Base-by-base conservation (phyloP, 306 rosid genomes). In the Glycyrrhiza uralensis region DNA sequence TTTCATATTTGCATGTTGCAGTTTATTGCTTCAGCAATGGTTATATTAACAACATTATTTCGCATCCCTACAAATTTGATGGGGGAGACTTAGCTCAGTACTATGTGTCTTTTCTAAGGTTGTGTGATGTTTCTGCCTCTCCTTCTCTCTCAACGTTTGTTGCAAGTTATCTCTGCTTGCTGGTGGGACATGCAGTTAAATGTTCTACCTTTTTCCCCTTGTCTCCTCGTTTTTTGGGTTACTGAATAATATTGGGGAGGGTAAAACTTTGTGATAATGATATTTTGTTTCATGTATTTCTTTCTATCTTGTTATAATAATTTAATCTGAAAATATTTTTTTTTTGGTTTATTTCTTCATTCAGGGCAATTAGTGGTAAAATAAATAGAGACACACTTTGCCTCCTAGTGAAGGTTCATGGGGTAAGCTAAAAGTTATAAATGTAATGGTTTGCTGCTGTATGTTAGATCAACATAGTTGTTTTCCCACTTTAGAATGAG, bases 11-110 rank as follows among this genome's bases (percentile, higher is more conserved):
- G 64, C 71, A 11, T 80, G 65, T 55, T 82, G 81, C 96, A 92
- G 97, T 81, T 70, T 89, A 89, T 79, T 89, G 93, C 83, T 87
- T 92, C 77, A 89, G 97, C 87, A 89, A 89, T 72, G 94, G 79
- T 62, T 85, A 89, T 75, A 83, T 89, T 26, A 92, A 92, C 85
- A 83, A 22, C 82, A 86, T 92, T 68, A 89, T 89, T 66, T 83
- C 54, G 17, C 87, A 92, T 71, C 78, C 76, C 19, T 89, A 75
- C 28, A 81, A 89, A 28, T 89, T 87, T 75, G 85, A 74, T 29
- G 85, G 82, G 56, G 96, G 92, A 78, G 97, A 89, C 76, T 58
- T 89, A 51, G 90, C 89, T 52, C 85, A 79, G 38, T 92, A 89
- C 78, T 92, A 84, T 63, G 90, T 92, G 14, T 92, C 96, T 54